These are phyloP conservation scores for Clavispora santaluciae DNA, from an alignment of 805 yeast genomes.

Conservation along the genomic window DNA sequence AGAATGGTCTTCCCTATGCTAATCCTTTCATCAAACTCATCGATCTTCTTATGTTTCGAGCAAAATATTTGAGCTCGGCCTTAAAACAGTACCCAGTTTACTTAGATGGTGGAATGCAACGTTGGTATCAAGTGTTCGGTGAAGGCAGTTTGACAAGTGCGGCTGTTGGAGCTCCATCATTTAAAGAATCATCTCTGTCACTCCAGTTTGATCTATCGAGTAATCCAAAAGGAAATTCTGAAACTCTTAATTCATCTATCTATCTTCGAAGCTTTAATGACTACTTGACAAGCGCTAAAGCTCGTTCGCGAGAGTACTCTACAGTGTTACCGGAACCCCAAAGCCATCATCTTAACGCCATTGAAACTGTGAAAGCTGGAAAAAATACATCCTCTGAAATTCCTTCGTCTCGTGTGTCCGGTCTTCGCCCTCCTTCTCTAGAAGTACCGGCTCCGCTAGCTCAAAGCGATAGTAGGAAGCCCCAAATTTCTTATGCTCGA, in stretches of 20 bases:
- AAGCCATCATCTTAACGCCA: too few species aligned
- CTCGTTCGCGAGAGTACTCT: not conserved
- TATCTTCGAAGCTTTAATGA: conserved; percentile 12
- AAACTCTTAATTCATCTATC: not conserved
- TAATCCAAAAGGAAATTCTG: not conserved
- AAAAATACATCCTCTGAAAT: too few species aligned
- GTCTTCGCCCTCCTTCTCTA: too few species aligned
- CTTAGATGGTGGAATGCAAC: conserved; percentile 34
- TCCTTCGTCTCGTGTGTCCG: too few species aligned
- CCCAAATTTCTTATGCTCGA: not conserved
- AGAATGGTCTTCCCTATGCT: conserved; percentile 36
- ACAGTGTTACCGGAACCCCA: conserved; percentile 1
- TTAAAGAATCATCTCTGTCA: too few species aligned
- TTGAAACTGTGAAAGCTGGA: too few species aligned
- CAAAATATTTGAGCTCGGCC: conserved; percentile 30
- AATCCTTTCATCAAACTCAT: conserved; percentile 56
- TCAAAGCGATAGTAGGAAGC: conserved; percentile 5
- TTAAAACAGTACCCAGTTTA: conserved; percentile 29
- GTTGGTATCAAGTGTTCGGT: conserved; percentile 31
- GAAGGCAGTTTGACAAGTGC: conserved; percentile 12
- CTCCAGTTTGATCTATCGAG: not conserved
- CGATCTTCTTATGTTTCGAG: conserved; percentile 26
- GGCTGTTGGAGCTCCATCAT: not conserved
- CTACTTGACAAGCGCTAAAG: conserved; percentile 8
- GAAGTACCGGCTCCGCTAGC: too few species aligned